Conservation (phyloP, 2,329 filamentous ascomycete genomes). For the Ophiosphaerella herpotricha region DNA sequence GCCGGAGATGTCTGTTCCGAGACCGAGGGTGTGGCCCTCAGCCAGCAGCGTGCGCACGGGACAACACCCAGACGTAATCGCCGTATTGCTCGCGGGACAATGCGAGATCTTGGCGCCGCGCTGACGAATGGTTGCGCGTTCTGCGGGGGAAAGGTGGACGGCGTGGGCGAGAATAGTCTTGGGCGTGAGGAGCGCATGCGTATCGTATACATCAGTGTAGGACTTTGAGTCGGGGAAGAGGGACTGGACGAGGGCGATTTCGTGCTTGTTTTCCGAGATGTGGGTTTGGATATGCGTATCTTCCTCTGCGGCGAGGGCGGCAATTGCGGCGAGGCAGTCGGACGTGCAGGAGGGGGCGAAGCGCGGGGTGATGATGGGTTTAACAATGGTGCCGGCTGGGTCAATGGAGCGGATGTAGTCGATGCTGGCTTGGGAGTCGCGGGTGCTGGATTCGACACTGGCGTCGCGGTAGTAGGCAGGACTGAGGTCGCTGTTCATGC, state of each 20-base stretch:
- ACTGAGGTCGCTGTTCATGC: constrained; percentile 78
- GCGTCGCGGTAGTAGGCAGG: constrained; percentile 82
- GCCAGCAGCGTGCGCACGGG: constrained; percentile 76
- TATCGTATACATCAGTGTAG: constrained; percentile 83
- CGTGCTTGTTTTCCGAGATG: constrained; percentile 78
- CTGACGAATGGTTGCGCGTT: constrained; percentile 66
- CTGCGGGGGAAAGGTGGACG: constrained; percentile 71
- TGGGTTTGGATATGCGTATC: constrained; percentile 82
- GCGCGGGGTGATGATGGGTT: constrained; percentile 77
- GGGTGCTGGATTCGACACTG: constrained; percentile 64
- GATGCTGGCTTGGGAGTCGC: constrained; percentile 49
- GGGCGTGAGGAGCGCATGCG: constrained; percentile 67
- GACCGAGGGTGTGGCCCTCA: constrained; percentile 74
- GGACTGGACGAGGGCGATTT: constrained; percentile 71
- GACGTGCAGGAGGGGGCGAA: constrained; percentile 63
- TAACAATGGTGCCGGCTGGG: constrained; percentile 66
- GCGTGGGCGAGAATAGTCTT: constrained; percentile 85
- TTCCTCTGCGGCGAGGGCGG: constrained; percentile 65
- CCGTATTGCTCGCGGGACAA: constrained; percentile 85
- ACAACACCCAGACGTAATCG: constrained; percentile 78
- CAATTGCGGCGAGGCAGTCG: constrained; percentile 65
- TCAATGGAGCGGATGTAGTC: constrained; percentile 70
- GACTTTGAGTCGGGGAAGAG: constrained; percentile 67
- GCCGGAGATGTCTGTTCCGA: constrained; percentile 90
- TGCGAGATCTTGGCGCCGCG: constrained; percentile 74